phyloP scores from a whole-genome alignment of 2,329 filamentous ascomycete genomes.

The Didymella pinodella region DNA sequence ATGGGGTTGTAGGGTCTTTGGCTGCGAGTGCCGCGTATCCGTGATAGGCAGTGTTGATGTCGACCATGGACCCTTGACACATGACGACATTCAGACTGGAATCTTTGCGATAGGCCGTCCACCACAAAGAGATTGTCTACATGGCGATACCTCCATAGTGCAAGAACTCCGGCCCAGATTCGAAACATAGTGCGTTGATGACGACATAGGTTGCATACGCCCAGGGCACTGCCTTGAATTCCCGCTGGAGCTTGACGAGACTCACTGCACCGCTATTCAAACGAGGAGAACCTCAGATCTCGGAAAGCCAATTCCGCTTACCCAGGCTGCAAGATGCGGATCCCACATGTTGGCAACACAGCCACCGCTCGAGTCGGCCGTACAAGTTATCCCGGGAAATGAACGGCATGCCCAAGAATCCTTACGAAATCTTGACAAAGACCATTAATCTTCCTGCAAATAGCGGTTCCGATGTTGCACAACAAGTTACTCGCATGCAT shows the following conservation, averaged over 20 bases:
- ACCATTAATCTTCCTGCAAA: background rate
- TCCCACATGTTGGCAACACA: background rate
- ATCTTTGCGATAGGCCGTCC: background rate
- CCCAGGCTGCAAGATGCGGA: background rate
- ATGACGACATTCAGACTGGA: constrained; percentile 19
- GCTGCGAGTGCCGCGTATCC: constrained; percentile 11
- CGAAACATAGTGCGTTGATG: background rate
- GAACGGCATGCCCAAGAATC: background rate
- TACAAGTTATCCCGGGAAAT: background rate
- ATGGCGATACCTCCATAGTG: constrained; percentile 7
- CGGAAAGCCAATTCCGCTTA: constrained; percentile 1
- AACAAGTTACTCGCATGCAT: background rate
- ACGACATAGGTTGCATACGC: constrained; percentile 11
- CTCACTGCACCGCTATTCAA: background rate
- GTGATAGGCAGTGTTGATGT: constrained; percentile 12
- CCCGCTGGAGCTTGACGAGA: background rate
- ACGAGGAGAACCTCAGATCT: constrained; percentile 7
- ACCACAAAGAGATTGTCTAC: background rate
- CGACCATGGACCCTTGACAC: constrained; percentile 7
- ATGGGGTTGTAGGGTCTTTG: constrained; percentile 9
- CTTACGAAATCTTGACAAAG: background rate
- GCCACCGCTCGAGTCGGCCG: background rate
- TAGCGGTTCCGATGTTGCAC: background rate
- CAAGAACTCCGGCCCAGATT: constrained; percentile 5
- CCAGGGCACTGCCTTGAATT: constrained; percentile 10